Conservation (phyloP, 2,329 filamentous ascomycete genomes). For the Fusarium praegraminearum region DNA sequence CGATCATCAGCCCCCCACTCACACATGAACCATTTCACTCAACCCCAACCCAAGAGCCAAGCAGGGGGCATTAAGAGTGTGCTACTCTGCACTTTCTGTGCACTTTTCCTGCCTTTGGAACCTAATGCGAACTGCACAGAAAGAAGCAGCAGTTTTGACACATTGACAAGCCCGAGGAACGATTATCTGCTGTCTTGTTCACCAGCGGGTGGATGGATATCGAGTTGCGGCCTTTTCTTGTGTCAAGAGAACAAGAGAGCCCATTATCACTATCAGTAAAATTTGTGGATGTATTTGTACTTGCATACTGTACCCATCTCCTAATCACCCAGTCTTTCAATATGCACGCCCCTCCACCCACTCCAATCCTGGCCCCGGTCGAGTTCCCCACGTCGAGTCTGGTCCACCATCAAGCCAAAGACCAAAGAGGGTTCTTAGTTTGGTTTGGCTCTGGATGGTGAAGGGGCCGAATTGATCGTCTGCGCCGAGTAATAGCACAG, state of each 20-base stretch:
- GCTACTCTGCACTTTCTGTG: not conserved
- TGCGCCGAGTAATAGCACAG: slow-evolving; percentile 26
- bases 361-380: slow-evolving; percentile 28
- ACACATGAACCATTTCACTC: slow-evolving; percentile 23
- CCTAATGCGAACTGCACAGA: not conserved
- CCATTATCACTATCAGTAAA: slow-evolving; percentile 25
- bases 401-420: slow-evolving; percentile 35
- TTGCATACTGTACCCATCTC: slow-evolving; percentile 15
- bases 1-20: slow-evolving; percentile 22
- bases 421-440: slow-evolving; percentile 36
- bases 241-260: not conserved
- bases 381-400: slow-evolving; percentile 37
- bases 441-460: slow-evolving; percentile 33
- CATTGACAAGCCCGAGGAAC: too few relatives aligned
- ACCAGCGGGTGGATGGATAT: not conserved
- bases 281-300: slow-evolving; percentile 30
- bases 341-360: slow-evolving; percentile 38
- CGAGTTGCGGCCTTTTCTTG: not conserved
- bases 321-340: slow-evolving; percentile 7
- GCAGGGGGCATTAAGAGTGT: slow-evolving; percentile 1
- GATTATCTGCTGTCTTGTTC: not conserved
- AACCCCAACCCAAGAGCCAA: slow-evolving; percentile 30
- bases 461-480: slow-evolving; percentile 41
- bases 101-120: not conserved
- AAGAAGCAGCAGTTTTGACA: not conserved